These are phyloP conservation scores for Raddia distichophylla DNA, from an alignment of 176 grass and related monocot genomes.

Conservation along the genomic window DNA sequence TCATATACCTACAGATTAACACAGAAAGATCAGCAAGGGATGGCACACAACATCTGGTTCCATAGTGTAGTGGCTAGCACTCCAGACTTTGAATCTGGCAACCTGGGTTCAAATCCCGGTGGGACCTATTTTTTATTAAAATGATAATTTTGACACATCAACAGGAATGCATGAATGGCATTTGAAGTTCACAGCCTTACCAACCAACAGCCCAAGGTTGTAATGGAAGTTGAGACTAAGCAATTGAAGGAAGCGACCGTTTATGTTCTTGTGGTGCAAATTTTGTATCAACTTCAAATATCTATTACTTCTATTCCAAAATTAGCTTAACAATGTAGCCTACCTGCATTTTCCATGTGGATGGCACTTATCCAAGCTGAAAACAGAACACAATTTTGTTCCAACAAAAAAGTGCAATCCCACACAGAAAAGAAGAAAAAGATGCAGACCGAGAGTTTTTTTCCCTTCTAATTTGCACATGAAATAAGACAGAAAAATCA, in stretches of 20 bases:
- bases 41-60: constrained; percentile 32
- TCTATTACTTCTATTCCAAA: background rate
- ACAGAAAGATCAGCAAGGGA: background rate
- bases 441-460: background rate
- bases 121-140: constrained; percentile 46
- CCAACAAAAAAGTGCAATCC: background rate
- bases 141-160: too few relatives aligned
- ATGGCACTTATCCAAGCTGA: background rate
- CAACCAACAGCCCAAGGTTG: background rate
- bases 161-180: background rate
- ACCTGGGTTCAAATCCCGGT: constrained; percentile 92
- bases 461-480: background rate
- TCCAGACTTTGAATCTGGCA: constrained; percentile 98
- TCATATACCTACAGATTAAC: background rate
- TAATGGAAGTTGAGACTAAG: background rate
- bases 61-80: constrained; percentile 92
- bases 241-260: background rate
- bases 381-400: background rate
- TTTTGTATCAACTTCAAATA: background rate
- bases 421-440: background rate
- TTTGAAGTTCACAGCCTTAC: background rate
- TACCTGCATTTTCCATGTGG: background rate
- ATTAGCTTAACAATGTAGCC: background rate
- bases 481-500: constrained; percentile 6
- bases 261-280: background rate